Evolutionary conservation across 2,329 filamentous ascomycete genomes (phyloP).

Genomic region (Nemania abortiva): DNA sequence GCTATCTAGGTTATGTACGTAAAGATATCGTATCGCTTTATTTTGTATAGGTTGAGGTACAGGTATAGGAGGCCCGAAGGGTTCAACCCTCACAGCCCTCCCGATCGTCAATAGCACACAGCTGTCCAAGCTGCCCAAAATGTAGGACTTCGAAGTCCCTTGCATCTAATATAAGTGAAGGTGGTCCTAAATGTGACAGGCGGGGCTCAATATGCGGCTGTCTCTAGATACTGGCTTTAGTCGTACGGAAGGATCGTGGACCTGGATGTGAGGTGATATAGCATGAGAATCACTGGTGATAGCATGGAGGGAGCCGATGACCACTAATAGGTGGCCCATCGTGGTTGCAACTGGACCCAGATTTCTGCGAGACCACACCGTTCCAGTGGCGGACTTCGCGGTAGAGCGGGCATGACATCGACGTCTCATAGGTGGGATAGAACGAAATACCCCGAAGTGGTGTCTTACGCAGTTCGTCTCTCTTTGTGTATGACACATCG

Average conservation of each 20-base stretch:
- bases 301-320: background rate
- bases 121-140: background rate
- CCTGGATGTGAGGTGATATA: conserved; percentile 7
- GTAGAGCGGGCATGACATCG: background rate
- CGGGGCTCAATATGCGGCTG: conserved; percentile 17
- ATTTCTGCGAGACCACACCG: conserved; percentile 3
- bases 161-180: conserved; percentile 16
- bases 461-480: background rate
- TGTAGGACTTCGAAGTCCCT: conserved; percentile 17
- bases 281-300: conserved; percentile 10
- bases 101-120: background rate
- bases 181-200: conserved; percentile 5
- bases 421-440: background rate
- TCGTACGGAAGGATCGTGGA: conserved; percentile 18
- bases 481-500: background rate
- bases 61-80: background rate
- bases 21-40: background rate
- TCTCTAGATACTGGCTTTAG: background rate
- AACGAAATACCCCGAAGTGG: background rate
- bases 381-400: conserved; percentile 10
- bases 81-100: background rate
- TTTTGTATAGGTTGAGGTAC: background rate
- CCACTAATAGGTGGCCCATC: background rate
- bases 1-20: background rate
- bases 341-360: background rate